Evolutionary conservation across 179 eudicot species (phyloP).

Genomic region (Beta macrorhiza): DNA sequence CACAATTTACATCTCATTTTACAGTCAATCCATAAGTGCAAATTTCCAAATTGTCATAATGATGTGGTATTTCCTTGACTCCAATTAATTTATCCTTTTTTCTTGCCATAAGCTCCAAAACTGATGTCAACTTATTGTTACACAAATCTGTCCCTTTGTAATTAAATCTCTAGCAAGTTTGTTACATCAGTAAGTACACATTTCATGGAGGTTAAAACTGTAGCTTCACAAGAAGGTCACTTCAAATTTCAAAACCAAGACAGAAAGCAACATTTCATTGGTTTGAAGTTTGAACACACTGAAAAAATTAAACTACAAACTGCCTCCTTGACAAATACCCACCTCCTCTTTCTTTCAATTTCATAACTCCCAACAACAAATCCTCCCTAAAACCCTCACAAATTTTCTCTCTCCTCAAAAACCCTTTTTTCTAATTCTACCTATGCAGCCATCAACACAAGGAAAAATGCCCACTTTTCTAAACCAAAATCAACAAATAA

Average conservation of each 20-base stretch:
- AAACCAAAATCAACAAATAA: constrained; percentile 14
- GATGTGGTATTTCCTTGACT: neutral
- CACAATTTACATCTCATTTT: neutral
- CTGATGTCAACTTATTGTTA: constrained; percentile 26
- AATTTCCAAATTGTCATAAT: neutral
- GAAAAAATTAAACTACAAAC: neutral
- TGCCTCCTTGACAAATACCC: constrained; percentile 22
- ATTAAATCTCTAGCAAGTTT: constrained; percentile 10
- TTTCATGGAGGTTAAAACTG: constrained; percentile 7
- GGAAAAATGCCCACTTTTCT: constrained; percentile 32
- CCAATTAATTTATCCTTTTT: neutral
- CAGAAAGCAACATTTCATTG: neutral
- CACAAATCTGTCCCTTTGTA: constrained; percentile 23
- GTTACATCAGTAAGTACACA: constrained; percentile 1
- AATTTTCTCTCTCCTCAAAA: constrained; percentile 13
- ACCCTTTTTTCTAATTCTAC: neutral
- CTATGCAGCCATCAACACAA: constrained; percentile 26
- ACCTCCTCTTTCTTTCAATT: neutral
- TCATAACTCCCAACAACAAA: constrained; percentile 2
- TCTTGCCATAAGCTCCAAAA: constrained; percentile 20
- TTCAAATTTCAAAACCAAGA: constrained; percentile 16
- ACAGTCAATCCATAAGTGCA: neutral
- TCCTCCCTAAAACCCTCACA: neutral
- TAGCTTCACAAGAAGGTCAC: constrained; percentile 13
- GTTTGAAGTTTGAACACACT: constrained; percentile 8